A percentile compares a stretch with the other conserved stretches of the same genome.
Evolutionary conservation across 306 rosid genomes (phyloP).

Genomic region (Adenanthera pavonina): DNA sequence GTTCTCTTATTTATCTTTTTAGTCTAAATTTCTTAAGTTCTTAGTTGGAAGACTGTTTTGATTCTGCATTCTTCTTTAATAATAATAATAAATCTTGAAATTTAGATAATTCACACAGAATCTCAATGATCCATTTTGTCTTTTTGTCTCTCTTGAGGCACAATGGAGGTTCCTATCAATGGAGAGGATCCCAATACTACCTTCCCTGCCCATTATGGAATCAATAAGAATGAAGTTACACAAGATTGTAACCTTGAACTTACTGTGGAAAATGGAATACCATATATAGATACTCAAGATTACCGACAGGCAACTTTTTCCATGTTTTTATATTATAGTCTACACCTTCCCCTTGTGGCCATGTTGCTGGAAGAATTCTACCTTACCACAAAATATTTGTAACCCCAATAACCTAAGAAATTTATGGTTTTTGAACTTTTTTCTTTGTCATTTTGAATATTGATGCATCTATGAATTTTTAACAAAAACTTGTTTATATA

Average conservation of each 20-base stretch:
- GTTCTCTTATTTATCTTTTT: background rate
- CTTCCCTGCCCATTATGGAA: background rate
- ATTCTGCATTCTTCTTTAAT: background rate
- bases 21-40: background rate
- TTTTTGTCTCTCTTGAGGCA: background rate
- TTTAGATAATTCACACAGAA: background rate
- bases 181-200: background rate
- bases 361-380: background rate
- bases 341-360: background rate
- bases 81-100: background rate
- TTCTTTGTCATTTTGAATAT: background rate
- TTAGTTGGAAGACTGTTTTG: background rate
- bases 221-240: background rate
- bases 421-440: slow-evolving; percentile 1
- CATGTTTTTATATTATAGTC: slow-evolving; percentile 1
- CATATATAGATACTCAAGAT: background rate
- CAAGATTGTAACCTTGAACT: background rate
- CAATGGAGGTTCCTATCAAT: background rate
- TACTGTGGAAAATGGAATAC: background rate
- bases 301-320: background rate
- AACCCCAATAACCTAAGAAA: background rate
- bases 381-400: background rate
- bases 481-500: slow-evolving; percentile 7
- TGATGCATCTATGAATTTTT: slow-evolving; percentile 19
- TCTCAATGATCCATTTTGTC: background rate